These are phyloP conservation scores for Rosa chinensis DNA, from an alignment of 306 rosid genomes.

Conservation along the genomic window DNA sequence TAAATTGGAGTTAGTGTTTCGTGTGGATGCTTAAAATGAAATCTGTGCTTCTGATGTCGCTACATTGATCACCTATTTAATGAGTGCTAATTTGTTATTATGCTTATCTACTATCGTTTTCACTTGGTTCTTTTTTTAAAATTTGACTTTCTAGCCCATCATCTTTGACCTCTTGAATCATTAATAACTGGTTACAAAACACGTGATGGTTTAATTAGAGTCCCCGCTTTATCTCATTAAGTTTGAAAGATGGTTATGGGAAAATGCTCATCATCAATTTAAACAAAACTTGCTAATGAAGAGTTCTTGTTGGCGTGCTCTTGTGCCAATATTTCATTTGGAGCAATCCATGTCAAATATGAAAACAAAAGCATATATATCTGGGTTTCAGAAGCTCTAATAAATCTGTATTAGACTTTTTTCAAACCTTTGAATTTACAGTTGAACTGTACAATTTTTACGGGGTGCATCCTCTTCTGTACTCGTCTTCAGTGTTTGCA, in stretches of 20 bases:
- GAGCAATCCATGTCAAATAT: too few species aligned
- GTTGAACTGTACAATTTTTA: too few species aligned
- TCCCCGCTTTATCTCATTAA: not conserved
- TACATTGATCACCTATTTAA: not conserved
- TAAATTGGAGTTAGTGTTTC: constrained; percentile 10
- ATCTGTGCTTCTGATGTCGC: not conserved
- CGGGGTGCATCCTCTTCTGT: too few species aligned
- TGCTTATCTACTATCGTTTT: not conserved
- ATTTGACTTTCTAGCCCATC: not conserved
- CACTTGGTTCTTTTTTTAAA: not conserved
- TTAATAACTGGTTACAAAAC: not conserved
- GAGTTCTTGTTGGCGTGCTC: too few species aligned
- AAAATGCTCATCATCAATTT: not conserved
- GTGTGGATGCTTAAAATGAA: constrained; percentile 17
- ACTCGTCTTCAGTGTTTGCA: too few species aligned
- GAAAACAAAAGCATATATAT: too few species aligned
- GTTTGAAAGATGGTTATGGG: not conserved
- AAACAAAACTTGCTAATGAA: too few species aligned
- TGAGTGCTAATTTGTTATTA: not conserved
- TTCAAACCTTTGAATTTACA: too few species aligned
- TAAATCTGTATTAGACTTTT: too few species aligned
- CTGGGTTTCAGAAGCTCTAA: too few species aligned
- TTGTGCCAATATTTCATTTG: too few species aligned
- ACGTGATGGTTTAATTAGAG: not conserved
- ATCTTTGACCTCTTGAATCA: not conserved